phyloP scores from a whole-genome alignment of 2,329 filamentous ascomycete species.

The Penicillium occitanis region DNA sequence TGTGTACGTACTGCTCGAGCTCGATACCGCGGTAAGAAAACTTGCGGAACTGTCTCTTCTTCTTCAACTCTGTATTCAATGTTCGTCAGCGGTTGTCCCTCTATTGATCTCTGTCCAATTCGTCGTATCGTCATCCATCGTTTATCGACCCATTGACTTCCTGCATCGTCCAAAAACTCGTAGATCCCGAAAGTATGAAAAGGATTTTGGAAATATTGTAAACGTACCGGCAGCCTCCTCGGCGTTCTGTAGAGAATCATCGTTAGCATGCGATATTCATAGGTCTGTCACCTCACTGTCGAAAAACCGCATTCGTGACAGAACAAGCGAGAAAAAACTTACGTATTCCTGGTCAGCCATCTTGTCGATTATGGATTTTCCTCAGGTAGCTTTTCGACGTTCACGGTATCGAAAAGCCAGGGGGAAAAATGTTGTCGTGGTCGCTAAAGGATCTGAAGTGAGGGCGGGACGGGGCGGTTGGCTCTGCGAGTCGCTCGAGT shows the following conservation, averaged over 20 bases:
- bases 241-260: constrained; percentile 66
- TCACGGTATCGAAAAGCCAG: constrained; percentile 47
- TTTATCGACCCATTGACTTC: constrained; percentile 1
- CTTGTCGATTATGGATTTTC: constrained; percentile 53
- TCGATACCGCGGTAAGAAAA: constrained; percentile 99
- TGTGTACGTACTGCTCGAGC: constrained; percentile 87
- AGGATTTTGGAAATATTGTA: no score
- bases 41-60: constrained; percentile 99
- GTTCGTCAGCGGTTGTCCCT: constrained; percentile 31
- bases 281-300: not conserved
- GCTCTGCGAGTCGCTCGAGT: constrained; percentile 29
- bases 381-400: constrained; percentile 47
- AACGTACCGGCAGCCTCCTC: constrained; percentile 84
- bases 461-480: constrained; percentile 29
- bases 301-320: not conserved
- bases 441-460: constrained; percentile 36
- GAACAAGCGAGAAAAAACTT: constrained; percentile 48
- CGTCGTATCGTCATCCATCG: constrained; percentile 1
- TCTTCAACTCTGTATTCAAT: constrained; percentile 79
- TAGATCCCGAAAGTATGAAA: not conserved
- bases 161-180: not conserved
- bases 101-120: no score
- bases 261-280: constrained; percentile 32
- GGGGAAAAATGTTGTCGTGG: constrained; percentile 36
- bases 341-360: constrained; percentile 92